Conservation (phyloP, 495 filamentous ascomycete genomes). For the Annulohypoxylon nitens region DNA sequence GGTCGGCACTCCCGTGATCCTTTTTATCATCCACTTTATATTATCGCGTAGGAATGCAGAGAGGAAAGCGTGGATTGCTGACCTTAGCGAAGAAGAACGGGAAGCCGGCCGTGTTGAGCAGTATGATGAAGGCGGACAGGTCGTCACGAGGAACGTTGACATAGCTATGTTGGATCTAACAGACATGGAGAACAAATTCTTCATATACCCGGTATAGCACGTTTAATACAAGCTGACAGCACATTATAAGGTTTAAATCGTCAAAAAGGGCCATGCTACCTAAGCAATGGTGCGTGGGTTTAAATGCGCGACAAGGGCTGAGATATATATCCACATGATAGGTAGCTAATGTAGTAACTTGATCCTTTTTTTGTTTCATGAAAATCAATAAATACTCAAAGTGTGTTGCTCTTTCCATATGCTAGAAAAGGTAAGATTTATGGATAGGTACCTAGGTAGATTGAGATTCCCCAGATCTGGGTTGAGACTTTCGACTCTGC, state of each 20-base stretch:
- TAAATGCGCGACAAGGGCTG: no score
- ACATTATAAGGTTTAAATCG: not conserved
- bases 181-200: slow-evolving; percentile 22
- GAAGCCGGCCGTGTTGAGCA: slow-evolving; percentile 7
- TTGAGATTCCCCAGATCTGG: no score
- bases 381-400: no score
- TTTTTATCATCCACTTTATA: slow-evolving; percentile 4
- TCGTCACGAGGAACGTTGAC: slow-evolving; percentile 16
- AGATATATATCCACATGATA: no score
- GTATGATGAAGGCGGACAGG: not conserved
- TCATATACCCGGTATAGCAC: slow-evolving; percentile 18
- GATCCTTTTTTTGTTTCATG: no score
- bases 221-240: not conserved
- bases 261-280: no score
- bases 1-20: slow-evolving; percentile 14
- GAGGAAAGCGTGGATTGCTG: slow-evolving; percentile 1
- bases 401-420: no score
- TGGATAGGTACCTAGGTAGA: no score
- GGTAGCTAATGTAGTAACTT: no score
- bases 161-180: slow-evolving; percentile 21
- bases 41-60: slow-evolving; percentile 6
- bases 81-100: slow-evolving; percentile 6
- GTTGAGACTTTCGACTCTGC: no score
- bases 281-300: no score
- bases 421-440: no score